phyloP scores from a whole-genome alignment of 257 asterid species.

The Parsonsia alboflavescens region DNA sequence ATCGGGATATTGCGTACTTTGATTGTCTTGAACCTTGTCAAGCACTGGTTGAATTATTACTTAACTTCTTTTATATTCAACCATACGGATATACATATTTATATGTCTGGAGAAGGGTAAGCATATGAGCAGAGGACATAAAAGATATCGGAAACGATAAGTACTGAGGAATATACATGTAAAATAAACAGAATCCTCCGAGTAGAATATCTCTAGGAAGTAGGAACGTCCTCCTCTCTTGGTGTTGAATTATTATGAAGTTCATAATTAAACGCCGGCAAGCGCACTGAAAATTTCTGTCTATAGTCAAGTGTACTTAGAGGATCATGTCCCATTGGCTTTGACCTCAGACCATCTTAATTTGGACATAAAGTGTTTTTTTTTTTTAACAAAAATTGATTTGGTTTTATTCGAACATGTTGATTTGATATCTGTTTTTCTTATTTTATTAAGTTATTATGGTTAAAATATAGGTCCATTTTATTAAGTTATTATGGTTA shows the following conservation, averaged over 20 bases:
- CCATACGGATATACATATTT: too few species aligned
- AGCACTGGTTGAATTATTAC: too few species aligned
- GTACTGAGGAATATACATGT: neutral
- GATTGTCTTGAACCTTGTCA: too few species aligned
- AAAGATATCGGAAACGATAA: neutral
- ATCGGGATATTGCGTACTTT: too few species aligned
- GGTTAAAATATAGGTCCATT: too few species aligned
- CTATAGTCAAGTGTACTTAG: conserved; percentile 3
- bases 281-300: conserved; percentile 9
- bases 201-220: neutral
- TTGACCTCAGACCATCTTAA: conserved; percentile 22
- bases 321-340: conserved; percentile 19
- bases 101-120: too few species aligned
- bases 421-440: neutral
- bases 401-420: neutral
- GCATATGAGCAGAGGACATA: too few species aligned
- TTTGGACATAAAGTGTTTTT: conserved; percentile 4
- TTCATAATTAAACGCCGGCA: conserved; percentile 13
- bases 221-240: neutral
- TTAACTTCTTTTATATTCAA: too few species aligned
- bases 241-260: neutral
- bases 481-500: too few species aligned
- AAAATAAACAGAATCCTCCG: neutral
- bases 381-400: neutral
- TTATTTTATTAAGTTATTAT: neutral